Evolutionary conservation across 768 basidiomycete species (phyloP).

Genomic region (Infundibulicybe gibba): DNA sequence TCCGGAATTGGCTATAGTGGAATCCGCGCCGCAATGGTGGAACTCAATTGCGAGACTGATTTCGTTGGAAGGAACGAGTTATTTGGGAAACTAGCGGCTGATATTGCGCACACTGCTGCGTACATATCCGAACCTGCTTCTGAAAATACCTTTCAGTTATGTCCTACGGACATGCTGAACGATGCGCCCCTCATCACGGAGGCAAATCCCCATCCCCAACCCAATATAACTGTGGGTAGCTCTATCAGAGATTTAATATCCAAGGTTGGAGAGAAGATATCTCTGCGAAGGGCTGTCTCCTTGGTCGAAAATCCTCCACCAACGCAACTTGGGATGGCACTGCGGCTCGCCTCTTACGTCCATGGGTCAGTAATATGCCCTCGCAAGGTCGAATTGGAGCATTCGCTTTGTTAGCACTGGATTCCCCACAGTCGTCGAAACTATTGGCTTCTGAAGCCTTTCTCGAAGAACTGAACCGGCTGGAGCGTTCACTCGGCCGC

Average conservation of each 20-base stretch:
- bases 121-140: conserved; percentile 50
- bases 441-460: conserved; percentile 46
- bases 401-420: conserved; percentile 52
- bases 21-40: conserved; percentile 81
- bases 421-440: conserved; percentile 40
- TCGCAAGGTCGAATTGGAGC: conserved; percentile 57
- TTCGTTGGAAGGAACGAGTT: conserved; percentile 88
- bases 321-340: conserved; percentile 30
- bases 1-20: conserved; percentile 33
- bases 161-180: conserved; percentile 44
- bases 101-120: conserved; percentile 83
- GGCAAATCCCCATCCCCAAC: conserved; percentile 25
- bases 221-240: conserved; percentile 47
- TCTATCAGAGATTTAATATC: conserved; percentile 70
- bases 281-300: conserved; percentile 55
- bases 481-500: conserved; percentile 76
- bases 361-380: conserved; percentile 53
- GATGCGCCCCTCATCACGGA: conserved; percentile 67
- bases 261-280: conserved; percentile 79
- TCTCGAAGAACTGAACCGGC: conserved; percentile 49
- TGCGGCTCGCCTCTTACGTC: conserved; percentile 53
- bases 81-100: conserved; percentile 71
- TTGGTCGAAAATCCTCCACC: conserved; percentile 37
- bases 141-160: conserved; percentile 38
- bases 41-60: conserved; percentile 96